A percentile compares a stretch with the other conserved stretches of the same genome.
These are phyloP conservation scores for Naganishia antarctica DNA, from an alignment of 768 basidiomycete genomes.

Conservation along the genomic window DNA sequence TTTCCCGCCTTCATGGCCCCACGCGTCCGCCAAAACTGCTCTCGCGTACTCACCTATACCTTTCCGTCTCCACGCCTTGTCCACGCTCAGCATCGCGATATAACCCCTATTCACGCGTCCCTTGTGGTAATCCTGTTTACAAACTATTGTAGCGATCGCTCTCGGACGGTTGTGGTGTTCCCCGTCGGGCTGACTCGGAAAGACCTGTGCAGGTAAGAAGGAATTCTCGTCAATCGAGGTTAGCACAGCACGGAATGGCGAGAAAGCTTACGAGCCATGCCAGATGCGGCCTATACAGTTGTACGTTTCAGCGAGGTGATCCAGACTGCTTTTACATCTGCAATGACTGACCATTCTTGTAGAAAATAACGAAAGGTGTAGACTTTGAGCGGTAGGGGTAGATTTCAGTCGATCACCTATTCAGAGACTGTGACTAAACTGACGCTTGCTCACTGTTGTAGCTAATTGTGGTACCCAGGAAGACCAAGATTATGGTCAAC, in stretches of 20 bases:
- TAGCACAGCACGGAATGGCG: background rate
- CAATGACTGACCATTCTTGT: constrained; percentile 77
- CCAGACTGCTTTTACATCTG: no score
- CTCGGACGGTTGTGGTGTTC: constrained; percentile 29
- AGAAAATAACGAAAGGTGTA: constrained; percentile 97
- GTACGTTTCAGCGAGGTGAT: no score
- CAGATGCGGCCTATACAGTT: constrained; percentile 69
- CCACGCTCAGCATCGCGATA: constrained; percentile 94
- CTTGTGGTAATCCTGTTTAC: constrained; percentile 89
- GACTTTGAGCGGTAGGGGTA: no score
- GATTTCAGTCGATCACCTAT: no score
- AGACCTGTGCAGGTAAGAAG: background rate
- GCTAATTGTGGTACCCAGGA: no score
- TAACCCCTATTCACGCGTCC: constrained; percentile 74
- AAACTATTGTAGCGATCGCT: constrained; percentile 88
- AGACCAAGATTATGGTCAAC: no score
- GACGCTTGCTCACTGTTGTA: constrained; percentile 41
- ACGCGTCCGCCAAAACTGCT: constrained; percentile 41
- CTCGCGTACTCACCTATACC: constrained; percentile 70
- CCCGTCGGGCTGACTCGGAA: constrained; percentile 54
- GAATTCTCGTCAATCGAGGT: background rate
- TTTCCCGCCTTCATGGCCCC: constrained; percentile 35
- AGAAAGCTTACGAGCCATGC: constrained; percentile 59
- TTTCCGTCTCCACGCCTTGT: constrained; percentile 73
- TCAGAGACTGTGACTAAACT: no score